A percentile compares a stretch with the other conserved stretches of the same genome.
phyloP scores from a whole-genome alignment of 306 rosid species.

The Quercus berberidifolia region DNA sequence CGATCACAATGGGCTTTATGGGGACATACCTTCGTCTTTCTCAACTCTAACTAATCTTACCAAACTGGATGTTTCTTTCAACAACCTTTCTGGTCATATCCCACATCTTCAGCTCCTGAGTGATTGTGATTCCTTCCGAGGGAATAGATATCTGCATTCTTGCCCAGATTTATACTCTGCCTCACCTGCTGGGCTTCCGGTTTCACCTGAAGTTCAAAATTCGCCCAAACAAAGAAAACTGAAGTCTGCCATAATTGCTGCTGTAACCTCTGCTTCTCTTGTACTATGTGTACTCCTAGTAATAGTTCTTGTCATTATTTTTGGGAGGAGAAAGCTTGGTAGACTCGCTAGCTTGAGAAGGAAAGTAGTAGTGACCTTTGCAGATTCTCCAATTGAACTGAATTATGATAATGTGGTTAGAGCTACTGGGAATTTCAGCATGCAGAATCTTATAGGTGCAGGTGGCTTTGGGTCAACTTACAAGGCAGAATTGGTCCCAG shows the following conservation, averaged over 20 bases:
- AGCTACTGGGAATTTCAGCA: constrained; percentile 63
- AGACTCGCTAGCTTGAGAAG: constrained; percentile 38
- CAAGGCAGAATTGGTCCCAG: constrained; percentile 64
- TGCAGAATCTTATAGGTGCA: constrained; percentile 51
- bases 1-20: constrained; percentile 43
- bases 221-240: constrained; percentile 12
- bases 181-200: constrained; percentile 27
- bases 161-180: constrained; percentile 44
- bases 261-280: constrained; percentile 22
- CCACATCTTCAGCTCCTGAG: constrained; percentile 38
- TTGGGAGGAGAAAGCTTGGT: constrained; percentile 34
- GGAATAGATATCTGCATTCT: constrained; percentile 36
- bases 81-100: constrained; percentile 57
- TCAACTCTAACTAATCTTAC: constrained; percentile 35
- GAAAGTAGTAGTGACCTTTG: constrained; percentile 45
- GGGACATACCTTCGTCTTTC: constrained; percentile 39
- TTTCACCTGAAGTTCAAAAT: constrained; percentile 28
- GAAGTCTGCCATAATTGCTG: constrained; percentile 26
- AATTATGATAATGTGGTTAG: constrained; percentile 46
- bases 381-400: constrained; percentile 46
- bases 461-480: constrained; percentile 78
- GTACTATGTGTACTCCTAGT: constrained; percentile 27
- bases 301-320: constrained; percentile 17
- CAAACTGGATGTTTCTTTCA: constrained; percentile 47
- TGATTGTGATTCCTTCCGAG: constrained; percentile 37